phyloP scores from a whole-genome alignment of 1,284 basidiomycete species.

The Sanghuangporus sanghuang region DNA sequence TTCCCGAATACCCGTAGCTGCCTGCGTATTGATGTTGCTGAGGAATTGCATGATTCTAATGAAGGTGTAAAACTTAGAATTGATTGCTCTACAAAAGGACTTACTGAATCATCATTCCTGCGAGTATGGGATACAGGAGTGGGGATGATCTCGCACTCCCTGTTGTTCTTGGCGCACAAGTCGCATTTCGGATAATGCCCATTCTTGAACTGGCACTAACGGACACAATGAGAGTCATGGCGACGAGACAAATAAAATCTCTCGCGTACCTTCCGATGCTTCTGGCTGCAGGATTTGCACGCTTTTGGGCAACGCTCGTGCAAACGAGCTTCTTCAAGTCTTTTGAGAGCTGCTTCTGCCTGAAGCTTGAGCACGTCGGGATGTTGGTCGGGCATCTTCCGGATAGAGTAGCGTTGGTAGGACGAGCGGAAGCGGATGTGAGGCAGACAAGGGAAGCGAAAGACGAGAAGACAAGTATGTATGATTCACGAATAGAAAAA shows the following conservation, averaged over 20 bases:
- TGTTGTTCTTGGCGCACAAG: conserved; percentile 8
- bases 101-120: background rate
- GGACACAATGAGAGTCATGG: background rate
- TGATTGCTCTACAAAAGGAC: background rate
- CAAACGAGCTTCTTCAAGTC: conserved; percentile 8
- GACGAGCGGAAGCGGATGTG: background rate
- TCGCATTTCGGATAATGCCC: conserved; percentile 5
- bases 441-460: background rate
- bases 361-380: background rate
- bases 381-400: background rate
- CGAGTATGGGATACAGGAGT: background rate
- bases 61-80: background rate
- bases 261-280: conserved; percentile 27
- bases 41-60: background rate
- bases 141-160: conserved; percentile 2
- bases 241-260: background rate
- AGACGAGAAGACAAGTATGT: background rate
- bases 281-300: conserved; percentile 26
- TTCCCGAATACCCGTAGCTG: background rate
- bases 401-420: background rate
- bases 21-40: background rate
- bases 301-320: conserved; percentile 26
- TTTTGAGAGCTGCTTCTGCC: conserved; percentile 2
- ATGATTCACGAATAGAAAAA: background rate
- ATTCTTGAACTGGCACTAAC: conserved; percentile 14